Conservation (phyloP, 768 basidiomycete genomes). For the Lactarius quietus region DNA sequence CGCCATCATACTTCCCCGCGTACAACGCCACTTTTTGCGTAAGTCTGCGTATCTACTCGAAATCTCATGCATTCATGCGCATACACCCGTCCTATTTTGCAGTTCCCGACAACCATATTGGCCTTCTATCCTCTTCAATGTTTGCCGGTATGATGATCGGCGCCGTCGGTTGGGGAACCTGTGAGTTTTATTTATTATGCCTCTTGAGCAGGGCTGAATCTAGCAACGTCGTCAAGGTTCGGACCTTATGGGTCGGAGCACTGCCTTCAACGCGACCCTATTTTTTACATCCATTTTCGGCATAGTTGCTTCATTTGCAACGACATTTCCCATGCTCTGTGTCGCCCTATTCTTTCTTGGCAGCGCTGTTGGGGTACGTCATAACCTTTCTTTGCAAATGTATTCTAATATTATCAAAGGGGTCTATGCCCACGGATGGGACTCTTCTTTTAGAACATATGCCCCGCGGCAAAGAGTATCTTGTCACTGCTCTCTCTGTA, state of each 20-base stretch:
- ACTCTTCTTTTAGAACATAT: conserved; percentile 90
- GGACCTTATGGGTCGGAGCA: conserved; percentile 81
- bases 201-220: conserved; percentile 2
- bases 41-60: conserved; percentile 28
- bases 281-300: conserved; percentile 91
- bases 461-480: conserved; percentile 86
- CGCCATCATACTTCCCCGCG: conserved; percentile 92
- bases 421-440: conserved; percentile 96
- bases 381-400: conserved; percentile 6
- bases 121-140: conserved; percentile 80
- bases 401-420: conserved; percentile 41
- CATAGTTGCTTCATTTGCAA: conserved; percentile 68
- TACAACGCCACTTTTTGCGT: conserved; percentile 86
- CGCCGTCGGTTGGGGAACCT: conserved; percentile 88
- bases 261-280: conserved; percentile 91
- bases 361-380: conserved; percentile 83
- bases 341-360: conserved; percentile 82
- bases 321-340: conserved; percentile 67
- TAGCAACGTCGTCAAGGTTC: conserved; percentile 47
- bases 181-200: conserved; percentile 40
- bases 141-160: conserved; percentile 98
- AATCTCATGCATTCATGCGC: conserved; percentile 15
- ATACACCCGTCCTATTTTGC: conserved; percentile 17
- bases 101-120: conserved; percentile 77
- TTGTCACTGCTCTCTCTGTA: conserved; percentile 88